phyloP scores from a whole-genome alignment of 2,329 filamentous ascomycete genomes.

The Catunica adiposa region DNA sequence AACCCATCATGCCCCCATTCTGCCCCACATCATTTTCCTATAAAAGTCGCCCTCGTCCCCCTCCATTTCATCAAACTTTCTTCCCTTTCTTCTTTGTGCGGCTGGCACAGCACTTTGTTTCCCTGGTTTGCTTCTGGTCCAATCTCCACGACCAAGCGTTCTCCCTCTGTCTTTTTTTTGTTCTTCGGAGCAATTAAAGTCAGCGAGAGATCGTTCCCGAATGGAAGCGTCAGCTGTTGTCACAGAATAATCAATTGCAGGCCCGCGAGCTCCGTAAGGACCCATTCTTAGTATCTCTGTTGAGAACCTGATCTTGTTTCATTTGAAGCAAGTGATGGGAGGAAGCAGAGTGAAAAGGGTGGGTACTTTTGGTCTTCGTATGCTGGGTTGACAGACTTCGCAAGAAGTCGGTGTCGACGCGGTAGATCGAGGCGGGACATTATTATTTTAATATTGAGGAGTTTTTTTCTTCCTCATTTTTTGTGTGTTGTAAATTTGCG shows the following conservation, averaged over 20 bases:
- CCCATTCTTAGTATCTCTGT: not conserved
- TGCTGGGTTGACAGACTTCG: constrained; percentile 8
- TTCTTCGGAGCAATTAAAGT: too few species aligned
- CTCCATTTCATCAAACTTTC: not conserved
- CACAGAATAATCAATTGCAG: constrained; percentile 16
- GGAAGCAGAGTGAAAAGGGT: not conserved
- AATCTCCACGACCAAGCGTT: constrained; percentile 8
- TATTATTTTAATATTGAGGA: not conserved
- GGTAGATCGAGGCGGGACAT: constrained; percentile 15
- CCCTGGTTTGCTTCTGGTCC: constrained; percentile 15
- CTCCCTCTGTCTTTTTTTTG: not conserved
- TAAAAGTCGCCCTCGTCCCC: constrained; percentile 4
- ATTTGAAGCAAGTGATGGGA: too few species aligned
- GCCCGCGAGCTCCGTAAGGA: constrained; percentile 14
- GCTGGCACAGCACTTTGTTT: constrained; percentile 15
- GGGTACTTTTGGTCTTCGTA: constrained; percentile 12
- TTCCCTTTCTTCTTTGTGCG: constrained; percentile 14
- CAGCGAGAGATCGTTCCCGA: not conserved
- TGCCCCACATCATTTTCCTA: not conserved
- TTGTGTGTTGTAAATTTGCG: not conserved
- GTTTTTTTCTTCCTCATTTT: not conserved
- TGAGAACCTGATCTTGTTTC: too few species aligned
- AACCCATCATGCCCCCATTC: not conserved
- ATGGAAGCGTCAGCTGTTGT: constrained; percentile 15
- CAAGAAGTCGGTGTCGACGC: constrained; percentile 8